Base-by-base conservation (phyloP, 768 basidiomycete species). In the Calocera cornea region DNA sequence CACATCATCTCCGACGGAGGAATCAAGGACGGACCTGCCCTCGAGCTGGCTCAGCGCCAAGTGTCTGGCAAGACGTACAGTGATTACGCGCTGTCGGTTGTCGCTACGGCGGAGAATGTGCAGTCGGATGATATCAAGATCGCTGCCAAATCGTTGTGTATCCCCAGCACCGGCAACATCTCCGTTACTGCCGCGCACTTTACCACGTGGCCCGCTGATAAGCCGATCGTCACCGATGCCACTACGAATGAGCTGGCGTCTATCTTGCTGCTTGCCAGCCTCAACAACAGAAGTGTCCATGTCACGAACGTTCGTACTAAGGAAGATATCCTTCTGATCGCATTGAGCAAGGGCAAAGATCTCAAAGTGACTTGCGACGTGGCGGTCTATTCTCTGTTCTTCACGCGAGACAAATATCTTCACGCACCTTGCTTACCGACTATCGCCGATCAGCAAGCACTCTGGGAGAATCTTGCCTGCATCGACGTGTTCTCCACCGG, bases 311-410 rank as follows among this genome's bases (percentile, higher is more conserved):
- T 98, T 34, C 86, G 87, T 69, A 88, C 82, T 69, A 83, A 84
- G 71, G 92, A 95, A 66, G 97, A 98, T 73, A 80, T 99, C 63
- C 80, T 89, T 34, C 79, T 99, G 68, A 97, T 99, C 74, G 87
- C 89, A 1, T 82, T 99, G 41, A 94, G 92, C 83, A 99, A 99
- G 79, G 87, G 88, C 44, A 95, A 93, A 79, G 82, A 89, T 14
- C 84, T 98, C 72, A 89, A 91, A 73, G 95, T 97, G 64, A 97
- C 95, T 1, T 98, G 95, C 76, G 97, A 99, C 72, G 92, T 97
- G 34, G 87, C 94, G 16, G 83, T 97, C 64, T 97, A 89, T 77
- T 84, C 91, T 19, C 79, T 99, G 65, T 97, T 97, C 84, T 95
- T 92, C 80, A 84, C 83, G 1, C 81, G 79, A 50, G 88, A 88